A percentile compares a stretch with the other conserved stretches of the same genome.
phyloP scores from a whole-genome alignment of 352 stramenopile species.

The Globisporangium recalcitrans region DNA sequence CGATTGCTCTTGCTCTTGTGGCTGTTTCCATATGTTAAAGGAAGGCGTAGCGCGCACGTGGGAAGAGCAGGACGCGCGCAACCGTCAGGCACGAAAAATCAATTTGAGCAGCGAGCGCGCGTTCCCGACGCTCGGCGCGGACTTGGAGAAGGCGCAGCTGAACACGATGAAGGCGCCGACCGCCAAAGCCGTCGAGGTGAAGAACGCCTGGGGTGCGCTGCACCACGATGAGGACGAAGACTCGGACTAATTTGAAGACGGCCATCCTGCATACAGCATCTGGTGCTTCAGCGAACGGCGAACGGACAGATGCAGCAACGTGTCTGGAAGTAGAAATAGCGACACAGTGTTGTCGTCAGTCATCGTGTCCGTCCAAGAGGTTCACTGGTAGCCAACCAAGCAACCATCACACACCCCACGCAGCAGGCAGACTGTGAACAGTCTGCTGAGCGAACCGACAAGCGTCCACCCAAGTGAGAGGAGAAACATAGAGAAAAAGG shows the following conservation, averaged over 20 bases:
- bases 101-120: slow-evolving; percentile 71
- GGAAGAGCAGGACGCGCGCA: slow-evolving; percentile 72
- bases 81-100: slow-evolving; percentile 48
- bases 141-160: slow-evolving; percentile 42
- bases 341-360: background rate
- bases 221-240: slow-evolving; percentile 62
- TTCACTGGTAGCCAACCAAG: background rate
- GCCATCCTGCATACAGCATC: background rate
- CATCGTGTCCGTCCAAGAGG: background rate
- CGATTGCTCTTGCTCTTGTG: background rate
- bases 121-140: slow-evolving; percentile 67
- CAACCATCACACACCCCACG: background rate
- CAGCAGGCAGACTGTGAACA: background rate
- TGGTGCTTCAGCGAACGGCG: background rate
- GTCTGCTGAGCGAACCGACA: background rate
- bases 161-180: slow-evolving; percentile 60
- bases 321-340: slow-evolving; percentile 1
- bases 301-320: too few species aligned
- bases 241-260: slow-evolving; percentile 29
- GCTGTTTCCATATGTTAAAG: slow-evolving; percentile 11
- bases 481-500: background rate
- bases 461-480: background rate
- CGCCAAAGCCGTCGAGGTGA: slow-evolving; percentile 57
- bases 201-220: slow-evolving; percentile 70
- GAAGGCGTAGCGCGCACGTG: slow-evolving; percentile 57